Percentiles rank a stretch among this genome's conserved stretches.
These are phyloP conservation scores for Aspergillus fumigatus DNA, from an alignment of 2,329 filamentous ascomycete species.

Conservation along the genomic window DNA sequence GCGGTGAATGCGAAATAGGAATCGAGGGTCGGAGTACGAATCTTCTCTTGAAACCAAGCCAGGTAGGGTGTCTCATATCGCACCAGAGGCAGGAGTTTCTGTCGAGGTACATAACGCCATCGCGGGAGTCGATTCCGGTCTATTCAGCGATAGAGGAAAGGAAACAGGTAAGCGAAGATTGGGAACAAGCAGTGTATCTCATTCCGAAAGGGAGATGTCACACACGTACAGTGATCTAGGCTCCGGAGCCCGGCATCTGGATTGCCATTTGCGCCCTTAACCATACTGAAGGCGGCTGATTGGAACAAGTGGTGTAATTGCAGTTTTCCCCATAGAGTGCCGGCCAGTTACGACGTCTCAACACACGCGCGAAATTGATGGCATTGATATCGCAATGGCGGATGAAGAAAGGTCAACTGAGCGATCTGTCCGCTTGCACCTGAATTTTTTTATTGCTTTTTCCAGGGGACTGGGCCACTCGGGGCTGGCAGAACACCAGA, in stretches of 20 bases:
- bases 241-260: constrained; percentile 69
- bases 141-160: constrained; percentile 34
- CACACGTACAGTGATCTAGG: constrained; percentile 64
- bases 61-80: constrained; percentile 95
- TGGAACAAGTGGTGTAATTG: constrained; percentile 14
- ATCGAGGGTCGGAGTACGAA: constrained; percentile 81
- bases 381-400: not conserved
- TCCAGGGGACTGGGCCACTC: not conserved
- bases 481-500: not conserved
- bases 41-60: constrained; percentile 72
- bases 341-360: not conserved
- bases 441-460: not conserved
- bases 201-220: not conserved
- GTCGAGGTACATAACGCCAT: constrained; percentile 86
- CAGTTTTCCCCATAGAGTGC: constrained; percentile 20
- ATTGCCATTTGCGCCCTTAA: constrained; percentile 33
- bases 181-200: not conserved
- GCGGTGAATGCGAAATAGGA: constrained; percentile 96
- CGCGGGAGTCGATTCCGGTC: constrained; percentile 75
- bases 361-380: not conserved
- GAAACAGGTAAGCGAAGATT: constrained; percentile 9
- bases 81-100: constrained; percentile 76
- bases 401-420: not conserved
- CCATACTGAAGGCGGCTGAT: constrained; percentile 30
- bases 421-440: not conserved